These are phyloP conservation scores for Choanephora cucurbitarum DNA, from an alignment of 371 early-diverging fungal genomes.

Conservation along the genomic window DNA sequence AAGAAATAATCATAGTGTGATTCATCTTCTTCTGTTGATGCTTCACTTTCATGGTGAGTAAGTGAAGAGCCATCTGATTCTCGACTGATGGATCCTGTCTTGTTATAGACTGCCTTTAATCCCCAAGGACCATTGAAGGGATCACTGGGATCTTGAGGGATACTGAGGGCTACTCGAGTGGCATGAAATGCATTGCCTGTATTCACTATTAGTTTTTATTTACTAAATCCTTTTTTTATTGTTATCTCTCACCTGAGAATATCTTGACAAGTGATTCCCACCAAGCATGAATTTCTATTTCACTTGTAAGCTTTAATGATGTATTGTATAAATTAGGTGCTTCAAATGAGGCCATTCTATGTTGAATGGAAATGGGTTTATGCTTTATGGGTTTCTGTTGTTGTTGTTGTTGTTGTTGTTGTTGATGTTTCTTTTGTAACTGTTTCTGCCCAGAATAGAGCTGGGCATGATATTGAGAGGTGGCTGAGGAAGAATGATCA, in stretches of 20 bases:
- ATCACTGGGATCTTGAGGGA: conserved; percentile 54
- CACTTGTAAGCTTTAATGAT: conserved; percentile 42
- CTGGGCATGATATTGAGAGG: conserved; percentile 53
- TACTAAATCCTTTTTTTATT: background rate
- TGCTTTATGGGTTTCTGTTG: conserved; percentile 7
- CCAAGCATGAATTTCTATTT: conserved; percentile 49
- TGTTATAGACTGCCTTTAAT: conserved; percentile 47
- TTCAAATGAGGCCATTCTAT: conserved; percentile 38
- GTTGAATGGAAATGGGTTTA: conserved; percentile 26
- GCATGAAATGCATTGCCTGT: conserved; percentile 45
- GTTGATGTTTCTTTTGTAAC: conserved; percentile 34
- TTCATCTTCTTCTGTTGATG: conserved; percentile 15
- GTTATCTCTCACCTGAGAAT: conserved; percentile 35
- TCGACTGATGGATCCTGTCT: conserved; percentile 27
- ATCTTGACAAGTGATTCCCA: conserved; percentile 47
- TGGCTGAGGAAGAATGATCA: conserved; percentile 30
- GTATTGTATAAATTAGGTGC: conserved; percentile 54
- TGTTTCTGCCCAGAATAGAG: conserved; percentile 45
- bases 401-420: conserved; percentile 21
- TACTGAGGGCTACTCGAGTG: conserved; percentile 36
- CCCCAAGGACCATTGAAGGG: conserved; percentile 54
- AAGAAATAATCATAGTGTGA: conserved; percentile 33
- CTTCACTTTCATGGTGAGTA: background rate
- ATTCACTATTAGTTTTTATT: background rate
- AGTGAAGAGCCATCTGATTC: conserved; percentile 8